Evolutionary conservation across 1,284 basidiomycete genomes (phyloP).

Genomic region (Ganoderma lucidum): DNA sequence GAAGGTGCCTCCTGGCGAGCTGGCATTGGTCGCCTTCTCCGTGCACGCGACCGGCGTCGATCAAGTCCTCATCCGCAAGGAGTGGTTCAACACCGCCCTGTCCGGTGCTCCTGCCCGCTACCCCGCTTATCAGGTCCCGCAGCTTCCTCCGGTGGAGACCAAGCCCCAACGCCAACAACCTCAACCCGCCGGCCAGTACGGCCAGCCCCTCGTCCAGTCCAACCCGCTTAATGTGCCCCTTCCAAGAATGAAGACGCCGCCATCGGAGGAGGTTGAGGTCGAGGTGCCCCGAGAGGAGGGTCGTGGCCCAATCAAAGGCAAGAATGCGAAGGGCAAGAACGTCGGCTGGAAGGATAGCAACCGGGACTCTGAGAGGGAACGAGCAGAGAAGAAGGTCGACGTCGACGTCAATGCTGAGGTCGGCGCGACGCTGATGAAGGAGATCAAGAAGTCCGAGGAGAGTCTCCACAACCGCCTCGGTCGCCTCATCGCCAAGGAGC

Average conservation of each 20-base stretch:
- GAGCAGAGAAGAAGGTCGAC: conserved; percentile 52
- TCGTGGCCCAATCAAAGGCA: conserved; percentile 62
- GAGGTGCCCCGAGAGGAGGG: conserved; percentile 67
- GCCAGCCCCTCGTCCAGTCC: conserved; percentile 38
- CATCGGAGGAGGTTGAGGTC: conserved; percentile 73
- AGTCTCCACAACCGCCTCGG: conserved; percentile 77
- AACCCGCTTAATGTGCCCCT: conserved; percentile 49
- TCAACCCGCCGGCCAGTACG: conserved; percentile 27
- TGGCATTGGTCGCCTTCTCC: conserved; percentile 83
- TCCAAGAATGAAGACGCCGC: conserved; percentile 65
- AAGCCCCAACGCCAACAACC: conserved; percentile 47
- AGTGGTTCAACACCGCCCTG: conserved; percentile 79
- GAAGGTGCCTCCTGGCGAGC: conserved; percentile 75
- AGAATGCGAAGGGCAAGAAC: conserved; percentile 63
- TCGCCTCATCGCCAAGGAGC: conserved; percentile 79
- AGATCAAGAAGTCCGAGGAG: conserved; percentile 84
- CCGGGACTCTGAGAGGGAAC: conserved; percentile 47
- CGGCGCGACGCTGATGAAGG: conserved; percentile 65
- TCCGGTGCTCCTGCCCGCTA: conserved; percentile 63
- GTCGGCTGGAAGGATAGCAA: conserved; percentile 69
- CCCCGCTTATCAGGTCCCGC: conserved; percentile 53
- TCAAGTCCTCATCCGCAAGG: conserved; percentile 81
- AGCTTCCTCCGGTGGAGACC: conserved; percentile 38
- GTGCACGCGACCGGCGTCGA: conserved; percentile 85
- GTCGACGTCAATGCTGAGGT: conserved; percentile 59